Conservation (phyloP, 2,329 filamentous ascomycete genomes). For the Zarea fungicola region DNA sequence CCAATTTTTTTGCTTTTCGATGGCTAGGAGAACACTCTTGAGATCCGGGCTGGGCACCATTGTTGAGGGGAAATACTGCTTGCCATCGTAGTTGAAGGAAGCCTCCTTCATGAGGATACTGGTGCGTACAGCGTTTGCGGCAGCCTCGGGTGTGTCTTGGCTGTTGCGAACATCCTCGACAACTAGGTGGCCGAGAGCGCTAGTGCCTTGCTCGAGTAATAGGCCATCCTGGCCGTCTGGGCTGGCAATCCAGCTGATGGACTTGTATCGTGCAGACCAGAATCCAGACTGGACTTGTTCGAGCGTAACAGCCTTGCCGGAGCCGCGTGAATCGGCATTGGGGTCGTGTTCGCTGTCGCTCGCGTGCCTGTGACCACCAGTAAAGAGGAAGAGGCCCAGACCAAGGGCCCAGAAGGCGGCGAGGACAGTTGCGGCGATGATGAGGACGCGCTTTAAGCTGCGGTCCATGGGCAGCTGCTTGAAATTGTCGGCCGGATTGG, state of each 20-base stretch:
- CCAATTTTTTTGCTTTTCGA: conserved; percentile 71
- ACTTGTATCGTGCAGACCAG: conserved; percentile 60
- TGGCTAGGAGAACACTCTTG: conserved; percentile 79
- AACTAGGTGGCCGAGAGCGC: conserved; percentile 68
- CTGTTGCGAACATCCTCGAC: conserved; percentile 74
- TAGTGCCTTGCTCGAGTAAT: conserved; percentile 65
- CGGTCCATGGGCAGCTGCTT: conserved; percentile 62
- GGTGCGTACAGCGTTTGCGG: conserved; percentile 25
- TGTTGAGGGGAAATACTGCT: conserved; percentile 50
- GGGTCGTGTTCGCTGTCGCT: conserved; percentile 63
- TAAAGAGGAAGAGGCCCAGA: conserved; percentile 60
- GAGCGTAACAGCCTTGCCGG: conserved; percentile 67
- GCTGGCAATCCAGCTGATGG: conserved; percentile 72
- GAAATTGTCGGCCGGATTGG: conserved; percentile 26
- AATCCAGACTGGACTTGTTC: conserved; percentile 63
- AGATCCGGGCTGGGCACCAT: conserved; percentile 77
- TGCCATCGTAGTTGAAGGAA: conserved; percentile 55
- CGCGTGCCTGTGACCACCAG: conserved; percentile 60
- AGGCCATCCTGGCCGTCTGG: conserved; percentile 76
- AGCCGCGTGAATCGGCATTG: conserved; percentile 56
- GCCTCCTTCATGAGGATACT: conserved; percentile 67
- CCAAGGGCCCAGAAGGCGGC: conserved; percentile 64
- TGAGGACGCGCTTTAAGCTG: conserved; percentile 56
- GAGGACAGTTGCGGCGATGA: conserved; percentile 56
- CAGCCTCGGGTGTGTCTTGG: conserved; percentile 19